Conservation (phyloP, 495 filamentous ascomycete species). For the Chaetomium fimeti region DNA sequence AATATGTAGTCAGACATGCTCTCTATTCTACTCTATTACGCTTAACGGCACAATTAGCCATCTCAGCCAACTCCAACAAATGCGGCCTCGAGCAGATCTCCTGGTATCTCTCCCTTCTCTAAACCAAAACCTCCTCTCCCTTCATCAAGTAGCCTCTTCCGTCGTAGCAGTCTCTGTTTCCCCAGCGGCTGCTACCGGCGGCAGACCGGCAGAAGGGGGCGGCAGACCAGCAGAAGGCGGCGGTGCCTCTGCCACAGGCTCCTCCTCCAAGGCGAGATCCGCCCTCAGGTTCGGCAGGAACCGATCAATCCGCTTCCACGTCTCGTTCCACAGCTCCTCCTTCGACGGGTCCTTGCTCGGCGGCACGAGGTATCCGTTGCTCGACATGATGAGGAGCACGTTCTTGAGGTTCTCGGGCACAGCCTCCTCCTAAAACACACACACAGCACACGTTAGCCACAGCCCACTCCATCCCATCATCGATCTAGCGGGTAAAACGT, state of each 20-base stretch:
- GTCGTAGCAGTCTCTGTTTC: not conserved
- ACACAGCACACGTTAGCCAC: slow-evolving; percentile 25
- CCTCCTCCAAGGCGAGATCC: slow-evolving; percentile 49
- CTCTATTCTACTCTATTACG: slow-evolving; percentile 13
- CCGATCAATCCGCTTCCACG: slow-evolving; percentile 83
- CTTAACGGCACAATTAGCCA: not conserved
- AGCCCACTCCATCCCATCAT: not conserved
- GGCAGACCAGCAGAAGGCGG: not conserved
- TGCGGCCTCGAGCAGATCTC: not conserved
- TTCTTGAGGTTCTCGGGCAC: slow-evolving; percentile 97
- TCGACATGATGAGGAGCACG: slow-evolving; percentile 92
- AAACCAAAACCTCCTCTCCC: not conserved
- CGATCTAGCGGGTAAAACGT: slow-evolving; percentile 37
- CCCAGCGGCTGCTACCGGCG: not conserved
- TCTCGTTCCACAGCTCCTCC: slow-evolving; percentile 70
- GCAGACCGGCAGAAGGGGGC: not conserved
- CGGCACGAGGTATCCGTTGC: slow-evolving; percentile 77
- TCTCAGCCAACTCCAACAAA: not conserved
- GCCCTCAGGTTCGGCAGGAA: slow-evolving; percentile 76
- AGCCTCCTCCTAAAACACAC: slow-evolving; percentile 70
- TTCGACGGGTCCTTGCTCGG: slow-evolving; percentile 60
- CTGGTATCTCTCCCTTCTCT: slow-evolving; percentile 4
- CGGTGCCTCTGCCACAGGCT: slow-evolving; percentile 20
- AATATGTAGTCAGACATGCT: not conserved
- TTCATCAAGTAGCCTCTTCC: not conserved